Conservation (phyloP, 371 early-diverging fungal species). For the Fennellomyces sp. region DNA sequence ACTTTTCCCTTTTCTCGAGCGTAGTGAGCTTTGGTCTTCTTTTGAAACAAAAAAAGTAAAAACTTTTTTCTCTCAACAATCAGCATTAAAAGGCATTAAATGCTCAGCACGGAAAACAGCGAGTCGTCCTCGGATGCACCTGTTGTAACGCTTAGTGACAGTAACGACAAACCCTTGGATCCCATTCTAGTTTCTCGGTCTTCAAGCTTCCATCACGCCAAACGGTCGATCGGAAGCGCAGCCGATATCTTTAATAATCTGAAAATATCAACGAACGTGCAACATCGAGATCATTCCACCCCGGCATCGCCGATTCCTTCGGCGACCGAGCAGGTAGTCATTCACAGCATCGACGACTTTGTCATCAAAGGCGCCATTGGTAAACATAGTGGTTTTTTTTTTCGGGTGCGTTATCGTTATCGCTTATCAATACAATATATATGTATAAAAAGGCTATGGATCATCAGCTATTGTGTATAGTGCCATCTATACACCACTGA, state of each 20-base stretch:
- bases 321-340: not conserved
- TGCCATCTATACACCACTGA: constrained; percentile 76
- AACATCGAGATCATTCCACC: constrained; percentile 5
- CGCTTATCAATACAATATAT: not conserved
- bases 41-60: not conserved
- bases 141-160: not conserved
- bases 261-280: constrained; percentile 1
- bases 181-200: constrained; percentile 2
- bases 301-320: constrained; percentile 10
- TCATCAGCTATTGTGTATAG: constrained; percentile 87
- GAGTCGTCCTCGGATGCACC: constrained; percentile 5
- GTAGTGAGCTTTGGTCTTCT: not conserved
- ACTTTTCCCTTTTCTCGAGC: too few relatives aligned
- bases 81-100: not conserved
- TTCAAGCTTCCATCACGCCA: not conserved
- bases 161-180: not conserved
- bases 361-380: constrained; percentile 43
- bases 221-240: constrained; percentile 1
- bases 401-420: not conserved
- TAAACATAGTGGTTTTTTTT: constrained; percentile 6
- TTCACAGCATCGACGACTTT: constrained; percentile 43
- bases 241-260: not conserved
- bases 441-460: constrained; percentile 70
- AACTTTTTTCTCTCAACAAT: not conserved
- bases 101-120: not conserved